Percentiles rank a stretch among this genome's conserved stretches.
These are phyloP conservation scores for Brassica nigra DNA, from an alignment of 345 rosid species.

Conservation along the genomic window DNA sequence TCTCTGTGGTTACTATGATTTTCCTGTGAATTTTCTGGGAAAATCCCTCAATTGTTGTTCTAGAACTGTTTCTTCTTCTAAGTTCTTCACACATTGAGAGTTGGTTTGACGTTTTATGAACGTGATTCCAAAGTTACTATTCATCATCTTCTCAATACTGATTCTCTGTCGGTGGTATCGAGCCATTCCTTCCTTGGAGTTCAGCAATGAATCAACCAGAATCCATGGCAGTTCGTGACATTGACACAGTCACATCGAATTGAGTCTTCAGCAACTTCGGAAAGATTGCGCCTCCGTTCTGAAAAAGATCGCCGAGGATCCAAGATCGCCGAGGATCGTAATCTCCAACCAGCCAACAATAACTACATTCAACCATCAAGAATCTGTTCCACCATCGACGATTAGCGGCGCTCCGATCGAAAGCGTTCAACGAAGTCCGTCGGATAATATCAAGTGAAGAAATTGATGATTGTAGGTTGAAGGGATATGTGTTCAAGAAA, in stretches of 20 bases:
- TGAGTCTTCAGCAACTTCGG: background rate
- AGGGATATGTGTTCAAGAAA: background rate
- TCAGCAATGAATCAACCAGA: too few species aligned
- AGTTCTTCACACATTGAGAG: too few species aligned
- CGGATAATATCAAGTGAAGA: background rate
- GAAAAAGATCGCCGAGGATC: too few species aligned
- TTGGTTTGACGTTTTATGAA: too few species aligned
- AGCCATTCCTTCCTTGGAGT: too few species aligned
- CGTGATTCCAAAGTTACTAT: too few species aligned
- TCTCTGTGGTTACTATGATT: too few species aligned
- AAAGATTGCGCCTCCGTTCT: background rate
- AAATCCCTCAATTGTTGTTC: too few species aligned
- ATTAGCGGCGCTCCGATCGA: background rate
- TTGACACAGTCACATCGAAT: background rate
- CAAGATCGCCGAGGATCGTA: background rate
- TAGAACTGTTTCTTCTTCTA: too few species aligned
- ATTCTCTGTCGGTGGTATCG: too few species aligned
- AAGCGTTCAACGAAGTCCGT: background rate
- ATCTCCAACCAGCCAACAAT: background rate
- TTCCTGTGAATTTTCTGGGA: too few species aligned
- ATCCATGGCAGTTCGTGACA: background rate
- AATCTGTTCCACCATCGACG: background rate
- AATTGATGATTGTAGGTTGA: background rate
- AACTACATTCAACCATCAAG: background rate
- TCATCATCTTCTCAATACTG: slow-evolving; percentile 36